A percentile compares a stretch with the other conserved stretches of the same genome.
phyloP scores from a whole-genome alignment of 805 yeast species.

The Brettanomyces custersianus region DNA sequence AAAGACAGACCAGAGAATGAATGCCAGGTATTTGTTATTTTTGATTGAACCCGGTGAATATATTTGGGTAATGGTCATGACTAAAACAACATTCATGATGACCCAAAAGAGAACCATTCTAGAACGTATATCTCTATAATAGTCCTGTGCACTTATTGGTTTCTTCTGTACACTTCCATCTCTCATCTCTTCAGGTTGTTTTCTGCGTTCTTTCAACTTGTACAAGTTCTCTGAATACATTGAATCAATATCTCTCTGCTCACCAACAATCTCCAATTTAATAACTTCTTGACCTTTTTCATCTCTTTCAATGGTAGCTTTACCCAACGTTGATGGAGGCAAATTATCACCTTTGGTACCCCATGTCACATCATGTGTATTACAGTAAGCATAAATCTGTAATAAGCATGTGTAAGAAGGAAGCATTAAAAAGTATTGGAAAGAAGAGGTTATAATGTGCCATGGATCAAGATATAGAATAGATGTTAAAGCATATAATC shows the following conservation, averaged over 20 bases:
- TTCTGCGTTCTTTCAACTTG: conserved; percentile 63
- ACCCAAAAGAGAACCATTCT: conserved; percentile 95
- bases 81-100: conserved; percentile 67
- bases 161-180: conserved; percentile 29
- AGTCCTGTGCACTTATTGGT: conserved; percentile 56
- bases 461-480: conserved; percentile 88
- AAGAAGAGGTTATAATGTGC: conserved; percentile 83
- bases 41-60: conserved; percentile 57
- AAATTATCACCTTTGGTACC: conserved; percentile 94
- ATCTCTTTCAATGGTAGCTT: conserved; percentile 72
- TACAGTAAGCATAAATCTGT: conserved; percentile 94
- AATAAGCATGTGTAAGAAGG: conserved; percentile 90
- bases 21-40: conserved; percentile 67
- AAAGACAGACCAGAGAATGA: conserved; percentile 91
- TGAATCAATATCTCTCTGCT: conserved; percentile 70
- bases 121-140: conserved; percentile 90
- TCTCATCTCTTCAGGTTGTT: conserved; percentile 44
- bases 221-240: conserved; percentile 69
- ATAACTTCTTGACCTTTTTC: conserved; percentile 80
- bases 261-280: conserved; percentile 65
- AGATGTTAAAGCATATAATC: conserved; percentile 77
- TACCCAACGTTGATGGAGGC: conserved; percentile 60
- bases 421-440: conserved; percentile 80
- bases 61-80: conserved; percentile 83
- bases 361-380: conserved; percentile 98